These are phyloP conservation scores for Samsoniella hepiali DNA, from an alignment of 2,329 filamentous ascomycete species.

Conservation along the genomic window DNA sequence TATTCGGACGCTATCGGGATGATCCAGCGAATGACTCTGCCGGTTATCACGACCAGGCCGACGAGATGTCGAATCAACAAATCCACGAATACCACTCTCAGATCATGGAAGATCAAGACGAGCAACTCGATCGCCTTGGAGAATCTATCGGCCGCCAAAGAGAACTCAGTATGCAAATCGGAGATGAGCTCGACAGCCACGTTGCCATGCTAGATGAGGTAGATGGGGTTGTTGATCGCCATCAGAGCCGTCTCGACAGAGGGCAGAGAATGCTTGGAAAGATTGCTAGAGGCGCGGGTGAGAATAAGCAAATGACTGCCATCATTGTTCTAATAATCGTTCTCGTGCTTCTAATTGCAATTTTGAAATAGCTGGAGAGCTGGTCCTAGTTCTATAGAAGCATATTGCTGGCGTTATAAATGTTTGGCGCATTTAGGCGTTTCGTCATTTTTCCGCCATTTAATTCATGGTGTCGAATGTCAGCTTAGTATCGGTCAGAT, in stretches of 20 bases:
- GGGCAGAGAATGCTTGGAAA: constrained; percentile 69
- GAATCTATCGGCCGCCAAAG: constrained; percentile 83
- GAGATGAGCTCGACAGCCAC: constrained; percentile 90
- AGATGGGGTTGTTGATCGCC: constrained; percentile 77
- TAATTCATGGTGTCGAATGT: background rate
- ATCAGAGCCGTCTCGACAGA: constrained; percentile 70
- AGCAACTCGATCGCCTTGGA: constrained; percentile 86
- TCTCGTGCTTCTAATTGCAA: constrained; percentile 75
- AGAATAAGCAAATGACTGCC: constrained; percentile 82
- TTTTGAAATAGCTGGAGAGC: constrained; percentile 61
- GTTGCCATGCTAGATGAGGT: constrained; percentile 86
- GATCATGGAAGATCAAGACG: constrained; percentile 85
- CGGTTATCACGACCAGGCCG: constrained; percentile 59
- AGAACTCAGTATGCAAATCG: constrained; percentile 92
- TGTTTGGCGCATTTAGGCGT: background rate
- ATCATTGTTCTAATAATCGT: constrained; percentile 81
- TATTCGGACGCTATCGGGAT: constrained; percentile 64
- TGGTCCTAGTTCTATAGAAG: background rate
- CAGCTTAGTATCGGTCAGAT: background rate
- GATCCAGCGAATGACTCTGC: constrained; percentile 54
- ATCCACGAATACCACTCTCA: constrained; percentile 80
- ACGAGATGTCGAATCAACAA: constrained; percentile 71
- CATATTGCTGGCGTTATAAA: background rate
- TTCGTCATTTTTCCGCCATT: background rate
- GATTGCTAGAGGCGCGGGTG: constrained; percentile 70